phyloP scores from a whole-genome alignment of 1,139 yeast species.

The Yamadazyma atmosphaerica region DNA sequence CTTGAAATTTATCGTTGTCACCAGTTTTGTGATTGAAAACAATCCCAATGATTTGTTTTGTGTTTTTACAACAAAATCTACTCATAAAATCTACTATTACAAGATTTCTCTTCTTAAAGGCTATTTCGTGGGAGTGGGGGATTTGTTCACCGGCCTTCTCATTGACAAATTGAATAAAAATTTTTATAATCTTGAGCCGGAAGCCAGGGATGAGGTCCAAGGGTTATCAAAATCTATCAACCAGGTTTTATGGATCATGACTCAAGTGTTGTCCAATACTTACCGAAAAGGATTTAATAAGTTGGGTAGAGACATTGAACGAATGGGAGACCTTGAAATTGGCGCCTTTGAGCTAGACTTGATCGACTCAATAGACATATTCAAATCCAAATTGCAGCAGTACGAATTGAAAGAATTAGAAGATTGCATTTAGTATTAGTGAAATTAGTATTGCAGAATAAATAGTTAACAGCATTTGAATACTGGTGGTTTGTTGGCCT shows the following conservation, averaged over 20 bases:
- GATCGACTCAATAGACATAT: conserved; percentile 35
- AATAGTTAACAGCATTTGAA: conserved; percentile 65
- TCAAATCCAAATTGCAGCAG: conserved; percentile 25
- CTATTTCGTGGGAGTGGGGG: conserved; percentile 92
- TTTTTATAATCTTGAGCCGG: conserved; percentile 6
- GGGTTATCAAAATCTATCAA: conserved; percentile 37
- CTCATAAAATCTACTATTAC: conserved; percentile 26
- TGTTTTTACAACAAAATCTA: conserved; percentile 46
- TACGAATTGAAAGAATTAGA: conserved; percentile 7
- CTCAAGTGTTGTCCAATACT: conserved; percentile 45
- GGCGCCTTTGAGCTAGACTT: conserved; percentile 42
- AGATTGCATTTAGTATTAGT: not conserved
- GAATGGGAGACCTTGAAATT: conserved; percentile 30
- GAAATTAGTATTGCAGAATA: no score
- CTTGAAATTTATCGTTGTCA: conserved; percentile 64
- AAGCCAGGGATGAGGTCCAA: conserved; percentile 7
- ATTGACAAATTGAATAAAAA: conserved; percentile 55
- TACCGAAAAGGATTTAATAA: conserved; percentile 9
- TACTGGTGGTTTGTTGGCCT: conserved; percentile 58
- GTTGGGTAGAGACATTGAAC: not conserved
- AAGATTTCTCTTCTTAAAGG: conserved; percentile 60
- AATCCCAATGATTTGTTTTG: conserved; percentile 40
- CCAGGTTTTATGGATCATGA: conserved; percentile 53
- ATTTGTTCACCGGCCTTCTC: conserved; percentile 77
- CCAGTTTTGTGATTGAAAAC: conserved; percentile 29